Evolutionary conservation across 192 early-diverging fungal genomes (phyloP), one percentile per base, ranked within the genome.

Genomic region (Jimgerdemannia lactiflua): DNA sequence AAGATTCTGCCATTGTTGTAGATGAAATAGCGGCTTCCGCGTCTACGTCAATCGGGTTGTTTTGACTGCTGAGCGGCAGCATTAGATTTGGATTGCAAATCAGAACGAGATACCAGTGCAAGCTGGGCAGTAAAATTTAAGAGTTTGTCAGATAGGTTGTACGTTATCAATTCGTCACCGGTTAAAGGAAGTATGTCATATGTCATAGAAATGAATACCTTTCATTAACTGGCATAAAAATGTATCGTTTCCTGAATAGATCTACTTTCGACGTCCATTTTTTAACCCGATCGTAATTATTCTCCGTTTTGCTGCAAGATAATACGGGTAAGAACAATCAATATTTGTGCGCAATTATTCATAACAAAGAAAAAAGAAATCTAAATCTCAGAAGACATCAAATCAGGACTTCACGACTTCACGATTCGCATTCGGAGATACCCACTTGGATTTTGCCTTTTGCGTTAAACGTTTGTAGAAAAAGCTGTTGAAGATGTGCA

Each of bases 31-130:
- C 11, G 11, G 11, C 49, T 54, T 54, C 49, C 49, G 49, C 49
- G 49, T 54, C 49, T 54, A 54, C 4, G 11, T 54, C 49, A 11
- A 54, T 54, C 49, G 49, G 49, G 11, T 54, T 54, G 4, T 54
- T 54, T 11, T 11, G 49, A 54, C 49, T 54, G 49, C 11, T 54
- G 4, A 7, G 49, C 49, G 49, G 49, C 49, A 84, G 65, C 77
- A 91, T 70, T 10, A 80, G 74, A 4, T 89, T 86, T 3, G 93
- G 89, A 72, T 97, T 94, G 78, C 79, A 84, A 19, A 97, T 91
- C 3, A 97, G 80, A 64, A 91, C 93, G 29, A 95, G 83, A 78
- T 97, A 95, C 96, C 96, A 97, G 72, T 97, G 96, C 63, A 92
- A 83, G 70, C 90, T 88, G 71, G 4, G 40, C 19, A 65, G n/a